Conservation (phyloP, 2,329 filamentous ascomycete species). For the Botryotinia globosa region DNA sequence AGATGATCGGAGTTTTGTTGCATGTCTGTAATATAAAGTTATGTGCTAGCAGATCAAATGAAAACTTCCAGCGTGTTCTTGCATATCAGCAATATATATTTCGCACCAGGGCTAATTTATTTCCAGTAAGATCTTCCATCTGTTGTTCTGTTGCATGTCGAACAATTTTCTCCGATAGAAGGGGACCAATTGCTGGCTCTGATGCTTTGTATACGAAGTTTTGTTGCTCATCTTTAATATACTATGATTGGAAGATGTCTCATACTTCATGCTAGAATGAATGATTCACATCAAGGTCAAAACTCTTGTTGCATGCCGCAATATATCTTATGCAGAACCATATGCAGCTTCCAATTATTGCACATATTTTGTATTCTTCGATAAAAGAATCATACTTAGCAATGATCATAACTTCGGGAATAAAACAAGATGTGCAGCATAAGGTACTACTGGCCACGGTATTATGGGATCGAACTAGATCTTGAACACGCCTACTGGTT, state of each 20-base stretch:
- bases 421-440: not conserved
- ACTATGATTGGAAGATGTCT: not conserved
- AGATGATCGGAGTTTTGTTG: not conserved
- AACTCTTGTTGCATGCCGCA: not conserved
- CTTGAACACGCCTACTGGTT: not conserved
- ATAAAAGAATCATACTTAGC: not conserved
- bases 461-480: not conserved
- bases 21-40: not conserved
- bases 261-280: not conserved
- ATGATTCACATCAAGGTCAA: not conserved
- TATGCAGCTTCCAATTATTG: not conserved
- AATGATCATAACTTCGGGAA: not conserved
- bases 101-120: not conserved
- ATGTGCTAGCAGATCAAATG: not conserved
- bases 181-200: not conserved
- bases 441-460: not conserved
- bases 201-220: not conserved
- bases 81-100: not conserved
- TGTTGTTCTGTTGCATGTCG: not conserved
- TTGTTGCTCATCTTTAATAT: slow-evolving; percentile 3
- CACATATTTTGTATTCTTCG: not conserved
- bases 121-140: not conserved
- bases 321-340: not conserved
- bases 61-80: not conserved
- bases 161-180: not conserved